Conservation (phyloP, 192 early-diverging fungal species). For the Backusella liffmaniae region DNA sequence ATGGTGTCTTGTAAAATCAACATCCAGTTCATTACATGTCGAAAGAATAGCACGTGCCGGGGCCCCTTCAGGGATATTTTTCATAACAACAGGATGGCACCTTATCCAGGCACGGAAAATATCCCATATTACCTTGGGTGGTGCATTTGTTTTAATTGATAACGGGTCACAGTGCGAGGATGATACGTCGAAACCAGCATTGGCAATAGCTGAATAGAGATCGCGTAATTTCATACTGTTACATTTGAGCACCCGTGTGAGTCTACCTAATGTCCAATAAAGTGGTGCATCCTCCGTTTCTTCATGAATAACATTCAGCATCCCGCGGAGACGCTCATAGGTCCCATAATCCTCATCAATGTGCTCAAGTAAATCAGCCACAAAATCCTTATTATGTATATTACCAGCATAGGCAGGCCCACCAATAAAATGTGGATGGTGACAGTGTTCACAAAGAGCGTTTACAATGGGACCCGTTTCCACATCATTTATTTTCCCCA, state of each 20-base stretch:
- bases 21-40: slow-evolving; percentile 49
- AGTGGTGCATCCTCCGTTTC: slow-evolving; percentile 76
- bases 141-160: slow-evolving; percentile 94
- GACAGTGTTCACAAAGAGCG: slow-evolving; percentile 73
- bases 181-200: slow-evolving; percentile 86
- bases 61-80: slow-evolving; percentile 64
- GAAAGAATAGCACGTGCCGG: slow-evolving; percentile 68
- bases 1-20: slow-evolving; percentile 74
- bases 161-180: slow-evolving; percentile 75
- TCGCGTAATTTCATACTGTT: slow-evolving; percentile 68
- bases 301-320: slow-evolving; percentile 89
- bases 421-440: slow-evolving; percentile 70
- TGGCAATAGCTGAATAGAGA: slow-evolving; percentile 83
- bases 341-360: slow-evolving; percentile 79
- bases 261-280: slow-evolving; percentile 72
- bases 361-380: slow-evolving; percentile 74
- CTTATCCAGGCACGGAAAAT: slow-evolving; percentile 79
- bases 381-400: slow-evolving; percentile 84
- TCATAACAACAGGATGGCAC: slow-evolving; percentile 62
- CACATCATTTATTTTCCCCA: slow-evolving; percentile 69
- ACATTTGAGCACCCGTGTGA: slow-evolving; percentile 73
- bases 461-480: slow-evolving; percentile 63
- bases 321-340: slow-evolving; percentile 84
- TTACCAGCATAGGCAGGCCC: slow-evolving; percentile 89
- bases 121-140: slow-evolving; percentile 87